Evolutionary conservation across 164 flowering plant species (phyloP).

Genomic region (Euptelea pleiosperma): DNA sequence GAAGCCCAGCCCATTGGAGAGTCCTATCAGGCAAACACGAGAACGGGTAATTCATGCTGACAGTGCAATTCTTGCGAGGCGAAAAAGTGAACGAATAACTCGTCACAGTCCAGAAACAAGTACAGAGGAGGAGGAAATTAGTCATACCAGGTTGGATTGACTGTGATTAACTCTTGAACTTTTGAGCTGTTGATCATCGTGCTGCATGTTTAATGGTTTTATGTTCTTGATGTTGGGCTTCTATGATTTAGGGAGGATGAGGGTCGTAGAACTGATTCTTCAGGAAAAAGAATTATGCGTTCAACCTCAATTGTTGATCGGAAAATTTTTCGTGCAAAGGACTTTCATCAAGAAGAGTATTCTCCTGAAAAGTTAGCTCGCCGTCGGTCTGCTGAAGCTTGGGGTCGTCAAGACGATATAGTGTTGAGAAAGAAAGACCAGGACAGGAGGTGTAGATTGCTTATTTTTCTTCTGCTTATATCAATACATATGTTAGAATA

Average conservation of each 20-base stretch:
- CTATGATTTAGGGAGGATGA: constrained; percentile 26
- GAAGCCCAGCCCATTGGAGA: constrained; percentile 31
- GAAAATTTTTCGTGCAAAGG: constrained; percentile 20
- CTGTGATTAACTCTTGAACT: background rate
- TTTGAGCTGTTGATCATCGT: background rate
- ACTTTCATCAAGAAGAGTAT: constrained; percentile 15
- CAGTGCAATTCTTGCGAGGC: constrained; percentile 29
- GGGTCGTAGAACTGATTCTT: constrained; percentile 21
- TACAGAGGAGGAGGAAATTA: constrained; percentile 25
- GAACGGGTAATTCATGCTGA: constrained; percentile 19
- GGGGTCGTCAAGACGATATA: constrained; percentile 10
- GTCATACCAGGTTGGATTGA: constrained; percentile 32
- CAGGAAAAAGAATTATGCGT: constrained; percentile 19
- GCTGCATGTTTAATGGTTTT: background rate
- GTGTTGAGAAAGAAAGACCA: constrained; percentile 33
- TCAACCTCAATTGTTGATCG: constrained; percentile 20
- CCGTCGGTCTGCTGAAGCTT: constrained; percentile 16
- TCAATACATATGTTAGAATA: too few species aligned
- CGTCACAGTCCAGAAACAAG: constrained; percentile 27
- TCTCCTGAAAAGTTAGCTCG: constrained; percentile 25
- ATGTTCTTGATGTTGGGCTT: constrained; percentile 2
- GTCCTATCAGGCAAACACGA: constrained; percentile 33
- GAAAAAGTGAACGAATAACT: constrained; percentile 23
- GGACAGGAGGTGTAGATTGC: constrained; percentile 25
- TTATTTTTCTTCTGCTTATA: too few species aligned